These are phyloP conservation scores for Ophiostoma australiae DNA, from an alignment of 2,329 filamentous ascomycete genomes.

Conservation along the genomic window DNA sequence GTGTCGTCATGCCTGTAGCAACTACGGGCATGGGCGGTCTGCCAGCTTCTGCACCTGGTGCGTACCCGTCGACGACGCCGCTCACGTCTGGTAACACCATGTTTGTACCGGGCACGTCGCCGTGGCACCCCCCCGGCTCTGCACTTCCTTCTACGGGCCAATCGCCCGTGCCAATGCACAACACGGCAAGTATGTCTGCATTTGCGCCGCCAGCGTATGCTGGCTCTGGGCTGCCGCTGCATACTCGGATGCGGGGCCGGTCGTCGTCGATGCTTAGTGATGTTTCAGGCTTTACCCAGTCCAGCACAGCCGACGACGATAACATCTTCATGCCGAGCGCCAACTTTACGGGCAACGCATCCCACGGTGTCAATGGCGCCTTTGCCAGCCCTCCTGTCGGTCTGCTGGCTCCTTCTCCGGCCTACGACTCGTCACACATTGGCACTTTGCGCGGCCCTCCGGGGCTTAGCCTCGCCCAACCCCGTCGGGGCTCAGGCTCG, in stretches of 20 bases:
- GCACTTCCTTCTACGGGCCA: constrained; percentile 19
- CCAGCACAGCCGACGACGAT: constrained; percentile 49
- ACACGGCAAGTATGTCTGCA: constrained; percentile 28
- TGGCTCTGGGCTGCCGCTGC: constrained; percentile 3
- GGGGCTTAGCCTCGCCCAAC: constrained; percentile 24
- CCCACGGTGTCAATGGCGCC: constrained; percentile 22
- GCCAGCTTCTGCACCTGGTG: neutral
- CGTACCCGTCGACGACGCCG: constrained; percentile 23
- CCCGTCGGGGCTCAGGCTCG: constrained; percentile 31
- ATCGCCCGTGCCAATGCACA: constrained; percentile 18
- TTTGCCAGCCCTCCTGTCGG: constrained; percentile 20
- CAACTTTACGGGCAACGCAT: constrained; percentile 25
- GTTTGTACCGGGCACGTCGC: constrained; percentile 6
- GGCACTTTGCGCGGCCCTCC: constrained; percentile 28
- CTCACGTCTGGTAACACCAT: constrained; percentile 17
- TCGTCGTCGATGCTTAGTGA: constrained; percentile 65
- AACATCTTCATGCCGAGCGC: constrained; percentile 25
- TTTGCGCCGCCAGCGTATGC: constrained; percentile 32
- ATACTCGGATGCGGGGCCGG: constrained; percentile 47
- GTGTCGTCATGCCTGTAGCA: neutral
- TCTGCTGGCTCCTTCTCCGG: constrained; percentile 18
- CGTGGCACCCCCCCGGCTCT: constrained; percentile 16
- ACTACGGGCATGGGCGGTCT: constrained; percentile 7
- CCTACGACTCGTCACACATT: constrained; percentile 23
- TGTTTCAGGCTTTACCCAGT: constrained; percentile 62